These are phyloP conservation scores for Leucaena leucocephala DNA, from an alignment of 306 rosid genomes.

Conservation along the genomic window DNA sequence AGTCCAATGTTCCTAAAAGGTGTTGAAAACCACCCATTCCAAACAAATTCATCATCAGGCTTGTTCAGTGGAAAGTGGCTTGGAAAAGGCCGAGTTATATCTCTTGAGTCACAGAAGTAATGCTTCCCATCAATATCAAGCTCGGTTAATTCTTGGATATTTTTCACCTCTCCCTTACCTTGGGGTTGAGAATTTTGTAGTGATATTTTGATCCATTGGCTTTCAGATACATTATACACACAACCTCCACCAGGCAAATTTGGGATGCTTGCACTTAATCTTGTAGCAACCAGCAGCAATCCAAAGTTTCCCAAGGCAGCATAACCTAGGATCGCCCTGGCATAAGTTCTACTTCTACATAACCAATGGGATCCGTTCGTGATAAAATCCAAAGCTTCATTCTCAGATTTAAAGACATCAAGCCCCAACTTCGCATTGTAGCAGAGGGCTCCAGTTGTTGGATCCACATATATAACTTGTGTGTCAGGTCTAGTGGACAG, in stretches of 20 bases:
- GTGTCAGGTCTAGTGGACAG: slow-evolving; percentile 65
- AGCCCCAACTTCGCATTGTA: slow-evolving; percentile 56
- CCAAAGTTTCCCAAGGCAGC: slow-evolving; percentile 79
- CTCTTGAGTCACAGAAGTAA: slow-evolving; percentile 88
- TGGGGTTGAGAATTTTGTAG: slow-evolving; percentile 70
- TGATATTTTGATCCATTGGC: slow-evolving; percentile 83
- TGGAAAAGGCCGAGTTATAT: slow-evolving; percentile 84
- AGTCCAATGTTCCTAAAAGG: slow-evolving; percentile 82
- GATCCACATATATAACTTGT: slow-evolving; percentile 84
- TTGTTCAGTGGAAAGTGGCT: slow-evolving; percentile 55
- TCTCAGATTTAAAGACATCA: slow-evolving; percentile 76
- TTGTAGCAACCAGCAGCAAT: slow-evolving; percentile 83
- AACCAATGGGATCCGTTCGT: slow-evolving; percentile 66
- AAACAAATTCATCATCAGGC: slow-evolving; percentile 94
- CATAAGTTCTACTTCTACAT: slow-evolving; percentile 54
- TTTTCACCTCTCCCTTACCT: slow-evolving; percentile 91
- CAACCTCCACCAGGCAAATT: slow-evolving; percentile 90
- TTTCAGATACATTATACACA: slow-evolving; percentile 76
- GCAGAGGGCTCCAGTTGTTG: slow-evolving; percentile 86
- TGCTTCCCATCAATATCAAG: slow-evolving; percentile 91
- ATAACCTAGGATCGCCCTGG: slow-evolving; percentile 81
- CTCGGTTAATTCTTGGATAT: slow-evolving; percentile 73
- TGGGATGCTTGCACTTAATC: slow-evolving; percentile 62
- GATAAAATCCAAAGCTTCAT: slow-evolving; percentile 64
- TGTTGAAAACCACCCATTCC: slow-evolving; percentile 87